phyloP scores from a whole-genome alignment of 331 rosid species.

The Pyracantha coccinea region DNA sequence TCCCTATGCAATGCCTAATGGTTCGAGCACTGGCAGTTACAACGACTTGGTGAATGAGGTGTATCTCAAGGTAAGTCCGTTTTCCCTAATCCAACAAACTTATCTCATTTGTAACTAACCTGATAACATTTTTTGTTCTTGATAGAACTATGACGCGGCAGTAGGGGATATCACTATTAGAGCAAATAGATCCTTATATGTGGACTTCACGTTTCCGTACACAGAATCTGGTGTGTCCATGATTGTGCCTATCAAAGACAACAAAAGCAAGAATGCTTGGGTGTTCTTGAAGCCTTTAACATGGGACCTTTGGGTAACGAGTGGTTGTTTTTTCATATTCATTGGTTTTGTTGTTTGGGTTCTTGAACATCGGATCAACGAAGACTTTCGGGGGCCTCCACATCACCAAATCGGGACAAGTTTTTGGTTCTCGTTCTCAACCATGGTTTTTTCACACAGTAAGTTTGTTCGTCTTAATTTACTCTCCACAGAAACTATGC shows the following conservation, averaged over 20 bases:
- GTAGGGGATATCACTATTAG: constrained; percentile 39
- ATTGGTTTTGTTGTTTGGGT: constrained; percentile 35
- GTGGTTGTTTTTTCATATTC: constrained; percentile 14
- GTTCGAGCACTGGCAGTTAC: background rate
- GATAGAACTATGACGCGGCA: constrained; percentile 23
- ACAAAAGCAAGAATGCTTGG: constrained; percentile 30
- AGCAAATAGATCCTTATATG: constrained; percentile 23
- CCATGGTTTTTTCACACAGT: constrained; percentile 26
- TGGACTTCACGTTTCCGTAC: constrained; percentile 37
- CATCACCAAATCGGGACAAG: constrained; percentile 21
- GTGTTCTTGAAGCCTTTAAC: constrained; percentile 42
- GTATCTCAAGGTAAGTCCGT: constrained; percentile 14
- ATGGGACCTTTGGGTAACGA: constrained; percentile 21
- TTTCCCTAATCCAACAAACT: background rate
- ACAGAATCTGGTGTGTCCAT: constrained; percentile 33
- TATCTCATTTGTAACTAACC: background rate
- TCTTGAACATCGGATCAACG: constrained; percentile 22
- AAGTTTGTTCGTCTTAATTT: background rate
- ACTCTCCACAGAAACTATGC: background rate
- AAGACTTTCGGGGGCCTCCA: constrained; percentile 24
- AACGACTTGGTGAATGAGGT: constrained; percentile 23
- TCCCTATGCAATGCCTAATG: constrained; percentile 1
- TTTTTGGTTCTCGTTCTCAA: constrained; percentile 32
- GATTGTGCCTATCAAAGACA: constrained; percentile 29
- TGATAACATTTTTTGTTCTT: background rate